Evolutionary conservation across 257 asterid genomes (phyloP).

Genomic region (Nicotiana tomentosiformis): DNA sequence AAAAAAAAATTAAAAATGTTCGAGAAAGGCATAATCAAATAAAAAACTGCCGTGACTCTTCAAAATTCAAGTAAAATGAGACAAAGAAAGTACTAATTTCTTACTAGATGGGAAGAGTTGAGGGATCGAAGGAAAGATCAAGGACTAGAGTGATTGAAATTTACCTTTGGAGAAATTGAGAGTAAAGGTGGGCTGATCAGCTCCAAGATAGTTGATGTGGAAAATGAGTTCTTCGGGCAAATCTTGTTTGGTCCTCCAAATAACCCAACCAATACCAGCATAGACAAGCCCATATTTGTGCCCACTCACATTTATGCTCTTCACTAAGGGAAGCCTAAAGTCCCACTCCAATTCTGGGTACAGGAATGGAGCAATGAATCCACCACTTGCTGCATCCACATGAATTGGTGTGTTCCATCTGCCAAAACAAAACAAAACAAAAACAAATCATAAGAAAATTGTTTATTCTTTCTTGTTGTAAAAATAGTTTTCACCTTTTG

Average conservation of each 20-base stretch:
- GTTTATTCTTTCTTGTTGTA: background rate
- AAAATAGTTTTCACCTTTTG: background rate
- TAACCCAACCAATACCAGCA: conserved; percentile 38
- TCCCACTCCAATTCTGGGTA: conserved; percentile 38
- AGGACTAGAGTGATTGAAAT: background rate
- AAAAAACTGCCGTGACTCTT: too few relatives aligned
- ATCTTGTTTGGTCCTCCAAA: conserved; percentile 30
- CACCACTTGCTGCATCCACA: conserved; percentile 43
- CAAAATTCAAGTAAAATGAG: too few relatives aligned
- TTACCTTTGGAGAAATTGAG: conserved; percentile 35
- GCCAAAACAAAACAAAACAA: background rate
- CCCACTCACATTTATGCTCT: conserved; percentile 38
- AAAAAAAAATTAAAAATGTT: too few relatives aligned
- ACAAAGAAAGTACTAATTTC: too few relatives aligned
- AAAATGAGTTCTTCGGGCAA: conserved; percentile 34
- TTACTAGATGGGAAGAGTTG: background rate
- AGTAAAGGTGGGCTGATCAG: conserved; percentile 38
- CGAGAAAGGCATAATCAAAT: too few relatives aligned
- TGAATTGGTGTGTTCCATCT: conserved; percentile 39
- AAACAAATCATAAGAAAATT: background rate
- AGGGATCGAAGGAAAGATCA: background rate
- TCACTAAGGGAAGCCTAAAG: conserved; percentile 31
- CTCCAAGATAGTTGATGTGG: conserved; percentile 34
- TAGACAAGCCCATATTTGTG: conserved; percentile 37
- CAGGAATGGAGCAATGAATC: conserved; percentile 31